Evolutionary conservation across 106 monocot genomes (phyloP).

Genomic region (Amphibolis antarctica): DNA sequence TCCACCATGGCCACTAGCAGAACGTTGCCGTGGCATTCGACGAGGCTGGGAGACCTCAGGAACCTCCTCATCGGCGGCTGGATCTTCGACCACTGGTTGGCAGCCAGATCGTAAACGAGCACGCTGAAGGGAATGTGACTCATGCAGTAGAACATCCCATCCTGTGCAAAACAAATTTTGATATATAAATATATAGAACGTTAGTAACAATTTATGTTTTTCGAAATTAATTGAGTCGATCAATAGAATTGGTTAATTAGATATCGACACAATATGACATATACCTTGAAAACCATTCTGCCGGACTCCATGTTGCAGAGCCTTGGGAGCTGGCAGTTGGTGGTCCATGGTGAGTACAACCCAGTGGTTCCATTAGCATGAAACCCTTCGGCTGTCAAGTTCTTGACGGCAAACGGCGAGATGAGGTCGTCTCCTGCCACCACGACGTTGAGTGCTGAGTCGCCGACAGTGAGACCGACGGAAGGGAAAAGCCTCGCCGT

Average conservation of each 20-base stretch:
- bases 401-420: conserved; percentile 92
- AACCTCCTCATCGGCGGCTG: conserved; percentile 90
- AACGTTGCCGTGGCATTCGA: conserved; percentile 16
- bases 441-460: conserved; percentile 39
- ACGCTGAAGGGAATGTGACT: conserved; percentile 61
- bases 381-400: conserved; percentile 71
- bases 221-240: too few species aligned
- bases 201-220: too few species aligned
- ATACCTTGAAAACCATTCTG: conserved; percentile 35
- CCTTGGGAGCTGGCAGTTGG: conserved; percentile 43
- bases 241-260: too few species aligned
- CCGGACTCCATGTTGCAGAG: conserved; percentile 61
- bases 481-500: conserved; percentile 55
- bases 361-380: conserved; percentile 43
- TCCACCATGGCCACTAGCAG: conserved; percentile 56
- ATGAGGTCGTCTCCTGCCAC: conserved; percentile 86
- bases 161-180: not conserved
- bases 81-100: conserved; percentile 54
- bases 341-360: conserved; percentile 52
- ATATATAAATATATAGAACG: too few species aligned
- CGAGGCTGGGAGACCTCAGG: conserved; percentile 56
- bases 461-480: conserved; percentile 39
- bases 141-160: conserved; percentile 74
- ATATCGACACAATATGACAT: too few species aligned
- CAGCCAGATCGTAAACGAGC: conserved; percentile 36